Conservation (phyloP, 768 basidiomycete genomes). For the Suillus hirtellus region DNA sequence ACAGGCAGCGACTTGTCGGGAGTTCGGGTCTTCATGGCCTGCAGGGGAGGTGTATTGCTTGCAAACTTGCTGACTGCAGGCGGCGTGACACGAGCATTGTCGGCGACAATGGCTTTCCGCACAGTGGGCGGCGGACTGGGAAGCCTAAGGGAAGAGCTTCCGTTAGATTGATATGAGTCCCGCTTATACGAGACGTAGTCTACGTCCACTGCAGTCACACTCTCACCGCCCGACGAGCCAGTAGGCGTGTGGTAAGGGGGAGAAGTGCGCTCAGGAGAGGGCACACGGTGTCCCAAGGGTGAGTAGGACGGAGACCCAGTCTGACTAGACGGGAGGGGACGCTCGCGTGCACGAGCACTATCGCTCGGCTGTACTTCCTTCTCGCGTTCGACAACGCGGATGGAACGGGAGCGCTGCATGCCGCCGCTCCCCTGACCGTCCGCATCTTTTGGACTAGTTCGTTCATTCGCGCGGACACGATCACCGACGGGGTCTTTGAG, state of each 20-base stretch:
- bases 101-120: constrained; percentile 26
- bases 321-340: constrained; percentile 37
- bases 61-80: constrained; percentile 39
- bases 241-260: constrained; percentile 51
- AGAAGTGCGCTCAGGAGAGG: constrained; percentile 56
- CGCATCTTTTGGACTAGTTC: constrained; percentile 54
- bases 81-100: constrained; percentile 33
- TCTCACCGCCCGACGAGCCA: constrained; percentile 48
- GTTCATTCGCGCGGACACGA: constrained; percentile 51
- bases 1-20: constrained; percentile 75
- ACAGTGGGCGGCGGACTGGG: constrained; percentile 29
- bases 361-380: constrained; percentile 42
- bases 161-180: constrained; percentile 40
- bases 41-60: constrained; percentile 58
- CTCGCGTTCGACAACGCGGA: constrained; percentile 43
- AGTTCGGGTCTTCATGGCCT: constrained; percentile 52
- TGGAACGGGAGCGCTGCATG: constrained; percentile 25
- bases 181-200: constrained; percentile 48
- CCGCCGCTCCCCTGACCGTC: constrained; percentile 38
- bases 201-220: constrained; percentile 34
- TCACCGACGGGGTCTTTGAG: constrained; percentile 56
- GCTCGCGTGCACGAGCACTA: constrained; percentile 24
- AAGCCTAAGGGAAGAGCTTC: constrained; percentile 27
- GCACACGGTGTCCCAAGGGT: constrained; percentile 42
- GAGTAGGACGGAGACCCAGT: constrained; percentile 39